Conservation (phyloP, 2,329 filamentous ascomycete species). For the Ambrosiella beaveri region DNA sequence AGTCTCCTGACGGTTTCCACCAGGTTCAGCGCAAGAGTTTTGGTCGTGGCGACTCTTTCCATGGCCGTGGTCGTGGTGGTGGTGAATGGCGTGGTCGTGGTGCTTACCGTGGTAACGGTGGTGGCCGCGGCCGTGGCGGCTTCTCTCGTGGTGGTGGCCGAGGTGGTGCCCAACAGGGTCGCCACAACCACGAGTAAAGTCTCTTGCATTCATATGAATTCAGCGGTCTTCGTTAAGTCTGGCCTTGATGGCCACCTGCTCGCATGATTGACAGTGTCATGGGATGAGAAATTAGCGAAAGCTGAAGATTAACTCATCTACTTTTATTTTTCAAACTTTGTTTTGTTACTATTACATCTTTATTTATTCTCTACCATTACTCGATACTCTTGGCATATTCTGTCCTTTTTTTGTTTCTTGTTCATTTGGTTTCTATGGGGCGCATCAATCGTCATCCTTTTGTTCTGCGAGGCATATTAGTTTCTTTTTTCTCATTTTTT, state of each 20-base stretch:
- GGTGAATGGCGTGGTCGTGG: constrained; percentile 27
- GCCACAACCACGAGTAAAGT: no score
- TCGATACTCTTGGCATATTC: background rate
- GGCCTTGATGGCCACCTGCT: background rate
- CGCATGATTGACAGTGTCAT: background rate
- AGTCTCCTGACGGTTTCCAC: constrained; percentile 46
- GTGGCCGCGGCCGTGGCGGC: constrained; percentile 34
- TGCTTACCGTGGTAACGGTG: constrained; percentile 24
- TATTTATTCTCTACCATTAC: background rate
- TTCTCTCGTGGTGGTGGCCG: constrained; percentile 26
- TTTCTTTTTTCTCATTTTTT: background rate
- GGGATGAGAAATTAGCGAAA: background rate
- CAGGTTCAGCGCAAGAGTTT: constrained; percentile 43
- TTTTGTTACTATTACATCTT: background rate
- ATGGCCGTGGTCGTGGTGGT: constrained; percentile 35
- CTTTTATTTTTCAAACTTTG: background rate
- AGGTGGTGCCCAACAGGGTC: constrained; percentile 17
- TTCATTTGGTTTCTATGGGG: constrained; percentile 3
- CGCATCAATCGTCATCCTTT: background rate
- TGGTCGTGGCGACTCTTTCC: constrained; percentile 15
- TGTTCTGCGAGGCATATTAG: no score
- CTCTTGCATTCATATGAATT: no score
- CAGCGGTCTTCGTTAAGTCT: background rate
- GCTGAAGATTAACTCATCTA: background rate
- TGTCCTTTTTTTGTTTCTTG: constrained; percentile 1